Base-by-base conservation (phyloP, 257 asterid genomes). In the Gardenia jasminoides region DNA sequence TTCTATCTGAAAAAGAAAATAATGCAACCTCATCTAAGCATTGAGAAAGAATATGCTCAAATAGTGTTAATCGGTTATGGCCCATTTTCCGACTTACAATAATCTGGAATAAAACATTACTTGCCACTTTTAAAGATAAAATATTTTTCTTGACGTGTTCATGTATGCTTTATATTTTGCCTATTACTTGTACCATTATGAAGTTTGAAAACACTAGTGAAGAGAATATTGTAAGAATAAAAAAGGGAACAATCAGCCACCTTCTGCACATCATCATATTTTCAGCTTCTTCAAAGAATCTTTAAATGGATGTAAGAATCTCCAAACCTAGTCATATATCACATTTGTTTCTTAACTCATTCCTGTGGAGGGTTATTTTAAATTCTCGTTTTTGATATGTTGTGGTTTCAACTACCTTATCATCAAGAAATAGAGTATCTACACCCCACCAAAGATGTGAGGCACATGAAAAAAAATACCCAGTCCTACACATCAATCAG, bases 381-480 rank as follows among this genome's bases (percentile, higher is more conserved):
- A 26, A 26, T 52, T 30, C 77, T 22, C 33, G n/a, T 31, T 36
- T 74, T 74, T n/a, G 68, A 36, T 58, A 16, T 72, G 54, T 36
- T 39, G 41, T 16, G 78, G 52, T 67, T 65, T 78, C 82, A 48
- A 79, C 10, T 72, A 7, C 30, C 71, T 6, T 4, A 20, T 43
- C 36, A 77, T 67, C 41, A 77, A 10, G 30, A 10, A 52, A 50
- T n/a, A 24, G 39, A 33, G 70, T 41, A 77, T 33, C 26, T n/a
- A 68, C 24, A 36, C 16, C 70, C 78, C 64, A 28, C 50, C 20
- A 15, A 44, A 54, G 3, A 16, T 39, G 41, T 5, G 41, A 33
- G 52, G 47, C 82, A 41, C 59, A 64, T 79, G n/a, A n/a, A n/a
- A n/a, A 50, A 33, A 54, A 44, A 22, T 8, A 2, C 30, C 33